These are phyloP conservation scores for Macrophomina pseudophaseolina DNA, from an alignment of 2,329 filamentous ascomycete species.

Conservation along the genomic window DNA sequence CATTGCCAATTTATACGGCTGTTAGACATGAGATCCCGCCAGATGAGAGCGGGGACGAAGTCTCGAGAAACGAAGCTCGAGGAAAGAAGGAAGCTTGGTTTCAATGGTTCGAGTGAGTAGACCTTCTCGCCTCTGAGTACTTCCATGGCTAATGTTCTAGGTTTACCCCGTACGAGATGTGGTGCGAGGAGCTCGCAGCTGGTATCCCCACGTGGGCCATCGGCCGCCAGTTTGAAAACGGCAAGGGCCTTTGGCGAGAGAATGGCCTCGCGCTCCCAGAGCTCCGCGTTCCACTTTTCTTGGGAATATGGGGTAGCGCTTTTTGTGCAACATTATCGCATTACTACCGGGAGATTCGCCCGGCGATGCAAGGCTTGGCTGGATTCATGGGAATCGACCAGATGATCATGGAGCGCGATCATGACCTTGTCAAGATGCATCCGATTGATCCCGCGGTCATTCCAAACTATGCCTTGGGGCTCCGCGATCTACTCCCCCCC, in stretches of 20 bases:
- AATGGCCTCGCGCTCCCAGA: constrained; percentile 80
- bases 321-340: constrained; percentile 96
- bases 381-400: constrained; percentile 80
- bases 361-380: constrained; percentile 73
- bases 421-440: constrained; percentile 88
- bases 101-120: constrained; percentile 87
- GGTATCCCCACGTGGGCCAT: constrained; percentile 96
- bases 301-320: constrained; percentile 96
- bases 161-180: constrained; percentile 86
- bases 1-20: constrained; percentile 92
- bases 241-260: constrained; percentile 66
- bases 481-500: constrained; percentile 74
- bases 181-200: constrained; percentile 87
- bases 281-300: constrained; percentile 77
- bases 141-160: constrained; percentile 29
- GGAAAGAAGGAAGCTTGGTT: constrained; percentile 79
- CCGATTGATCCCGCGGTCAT: constrained; percentile 91
- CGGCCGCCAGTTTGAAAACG: constrained; percentile 79
- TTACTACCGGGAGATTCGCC: constrained; percentile 94
- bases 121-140: no score
- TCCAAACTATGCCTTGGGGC: constrained; percentile 85
- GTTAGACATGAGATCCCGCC: constrained; percentile 93
- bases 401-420: constrained; percentile 79
- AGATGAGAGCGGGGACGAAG: constrained; percentile 46
- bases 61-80: constrained; percentile 46